A percentile compares a stretch with the other conserved stretches of the same genome.
Evolutionary conservation across 768 basidiomycete species (phyloP).

Genomic region (Phallus indusiatus): DNA sequence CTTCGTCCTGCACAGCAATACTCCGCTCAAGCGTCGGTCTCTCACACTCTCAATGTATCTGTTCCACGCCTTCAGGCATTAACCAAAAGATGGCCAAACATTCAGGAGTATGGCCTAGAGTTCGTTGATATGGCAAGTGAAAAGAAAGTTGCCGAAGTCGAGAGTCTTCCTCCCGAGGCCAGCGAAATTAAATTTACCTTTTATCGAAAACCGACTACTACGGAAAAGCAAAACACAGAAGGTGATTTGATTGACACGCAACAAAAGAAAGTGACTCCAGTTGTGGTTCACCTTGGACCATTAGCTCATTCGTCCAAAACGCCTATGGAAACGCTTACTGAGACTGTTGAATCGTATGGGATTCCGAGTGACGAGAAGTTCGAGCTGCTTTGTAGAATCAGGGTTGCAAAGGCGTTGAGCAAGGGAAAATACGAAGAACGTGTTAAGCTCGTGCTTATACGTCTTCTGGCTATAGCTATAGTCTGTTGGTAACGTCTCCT

Average conservation of each 20-base stretch:
- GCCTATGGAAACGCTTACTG: conserved; percentile 69
- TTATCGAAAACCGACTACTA: conserved; percentile 43
- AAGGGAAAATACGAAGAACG: conserved; percentile 51
- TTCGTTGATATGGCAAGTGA: conserved; percentile 55
- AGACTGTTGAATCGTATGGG: conserved; percentile 53
- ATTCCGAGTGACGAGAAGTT: conserved; percentile 80
- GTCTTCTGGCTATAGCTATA: conserved; percentile 82
- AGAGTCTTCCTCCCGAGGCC: conserved; percentile 59
- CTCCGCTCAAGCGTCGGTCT: conserved; percentile 76
- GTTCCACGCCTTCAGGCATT: conserved; percentile 74
- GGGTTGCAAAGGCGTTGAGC: conserved; percentile 62
- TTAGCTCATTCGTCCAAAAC: conserved; percentile 49
- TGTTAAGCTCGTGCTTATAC: conserved; percentile 69
- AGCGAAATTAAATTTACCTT: conserved; percentile 76
- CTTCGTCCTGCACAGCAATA: conserved; percentile 94
- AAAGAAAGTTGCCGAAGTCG: conserved; percentile 42
- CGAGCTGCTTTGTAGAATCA: conserved; percentile 79
- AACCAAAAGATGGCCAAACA: conserved; percentile 73
- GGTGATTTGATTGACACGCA: conserved; percentile 19
- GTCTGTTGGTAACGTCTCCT: conserved; percentile 33
- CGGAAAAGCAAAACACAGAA: conserved; percentile 35
- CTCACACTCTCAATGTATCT: conserved; percentile 72
- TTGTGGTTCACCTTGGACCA: conserved; percentile 54
- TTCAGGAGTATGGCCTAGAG: conserved; percentile 72
- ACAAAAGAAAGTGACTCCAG: conserved; percentile 42